These are phyloP conservation scores for Kurtzmaniella natalensis DNA, from an alignment of 1,139 yeast genomes.

Conservation along the genomic window DNA sequence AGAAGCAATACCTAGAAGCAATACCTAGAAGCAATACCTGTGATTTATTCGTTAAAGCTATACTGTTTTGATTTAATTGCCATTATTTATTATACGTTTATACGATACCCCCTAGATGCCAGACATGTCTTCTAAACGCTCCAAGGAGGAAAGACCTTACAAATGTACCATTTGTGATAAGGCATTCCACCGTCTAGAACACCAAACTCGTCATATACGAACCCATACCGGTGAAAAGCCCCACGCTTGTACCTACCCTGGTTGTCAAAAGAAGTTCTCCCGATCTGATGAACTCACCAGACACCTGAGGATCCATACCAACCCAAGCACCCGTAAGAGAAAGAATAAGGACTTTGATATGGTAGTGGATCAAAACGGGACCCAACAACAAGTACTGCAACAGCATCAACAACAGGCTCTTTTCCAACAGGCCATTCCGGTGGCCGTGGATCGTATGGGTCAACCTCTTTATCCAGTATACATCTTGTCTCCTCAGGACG, in stretches of 20 bases:
- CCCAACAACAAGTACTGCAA: slow-evolving; percentile 1
- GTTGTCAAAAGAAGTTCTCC: slow-evolving; percentile 63
- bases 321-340: slow-evolving; percentile 41
- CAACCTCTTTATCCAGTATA: slow-evolving; percentile 35
- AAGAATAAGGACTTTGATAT: slow-evolving; percentile 19
- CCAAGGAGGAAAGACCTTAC: slow-evolving; percentile 42
- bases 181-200: slow-evolving; percentile 62
- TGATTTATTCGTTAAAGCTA: no score
- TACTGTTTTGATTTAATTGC: no score
- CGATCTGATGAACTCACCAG: slow-evolving; percentile 68
- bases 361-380: slow-evolving; percentile 3
- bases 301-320: slow-evolving; percentile 61
- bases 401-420: slow-evolving; percentile 3
- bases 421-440: slow-evolving; percentile 19
- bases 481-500: slow-evolving; percentile 22
- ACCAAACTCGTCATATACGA: slow-evolving; percentile 67
- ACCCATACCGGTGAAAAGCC: slow-evolving; percentile 76
- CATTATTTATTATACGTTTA: no score
- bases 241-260: slow-evolving; percentile 64
- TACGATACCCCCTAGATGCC: background rate
- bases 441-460: slow-evolving; percentile 33
- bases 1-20: no score
- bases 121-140: slow-evolving; percentile 10
- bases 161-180: slow-evolving; percentile 58
- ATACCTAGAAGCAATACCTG: no score